Conservation (phyloP, 805 yeast species). For the Saccharomyces cerevisiae region DNA sequence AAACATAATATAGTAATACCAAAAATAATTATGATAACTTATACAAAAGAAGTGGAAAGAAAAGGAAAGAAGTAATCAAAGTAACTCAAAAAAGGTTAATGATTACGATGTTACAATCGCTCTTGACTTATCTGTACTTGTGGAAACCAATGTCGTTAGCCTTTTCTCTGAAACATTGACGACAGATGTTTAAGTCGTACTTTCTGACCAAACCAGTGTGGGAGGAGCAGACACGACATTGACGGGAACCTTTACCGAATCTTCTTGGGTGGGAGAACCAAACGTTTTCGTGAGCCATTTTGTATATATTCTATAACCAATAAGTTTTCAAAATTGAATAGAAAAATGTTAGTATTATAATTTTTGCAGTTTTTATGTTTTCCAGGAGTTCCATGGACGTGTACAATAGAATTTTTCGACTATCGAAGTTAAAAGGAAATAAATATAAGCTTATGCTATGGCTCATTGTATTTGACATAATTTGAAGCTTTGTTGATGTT, state of each 20-base stretch:
- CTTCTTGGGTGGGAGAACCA: conserved; percentile 99
- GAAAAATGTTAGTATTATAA: background rate
- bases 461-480: background rate
- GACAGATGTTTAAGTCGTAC: conserved; percentile 98
- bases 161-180: conserved; percentile 99
- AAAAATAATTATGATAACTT: background rate
- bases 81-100: background rate
- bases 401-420: background rate
- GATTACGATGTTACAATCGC: background rate
- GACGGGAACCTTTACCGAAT: conserved; percentile 99
- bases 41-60: background rate
- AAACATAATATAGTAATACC: background rate
- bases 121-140: conserved; percentile 80
- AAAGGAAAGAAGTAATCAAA: background rate
- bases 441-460: background rate
- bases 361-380: background rate
- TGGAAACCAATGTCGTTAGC: conserved; percentile 98
- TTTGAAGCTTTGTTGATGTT: background rate
- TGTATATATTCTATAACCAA: conserved; percentile 9
- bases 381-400: background rate
- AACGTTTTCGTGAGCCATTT: conserved; percentile 99
- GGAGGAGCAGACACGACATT: conserved; percentile 98
- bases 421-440: background rate
- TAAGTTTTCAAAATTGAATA: background rate
- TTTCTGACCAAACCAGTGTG: conserved; percentile 99